Conservation (phyloP, 495 filamentous ascomycete genomes). For the Neurospora sp. region DNA sequence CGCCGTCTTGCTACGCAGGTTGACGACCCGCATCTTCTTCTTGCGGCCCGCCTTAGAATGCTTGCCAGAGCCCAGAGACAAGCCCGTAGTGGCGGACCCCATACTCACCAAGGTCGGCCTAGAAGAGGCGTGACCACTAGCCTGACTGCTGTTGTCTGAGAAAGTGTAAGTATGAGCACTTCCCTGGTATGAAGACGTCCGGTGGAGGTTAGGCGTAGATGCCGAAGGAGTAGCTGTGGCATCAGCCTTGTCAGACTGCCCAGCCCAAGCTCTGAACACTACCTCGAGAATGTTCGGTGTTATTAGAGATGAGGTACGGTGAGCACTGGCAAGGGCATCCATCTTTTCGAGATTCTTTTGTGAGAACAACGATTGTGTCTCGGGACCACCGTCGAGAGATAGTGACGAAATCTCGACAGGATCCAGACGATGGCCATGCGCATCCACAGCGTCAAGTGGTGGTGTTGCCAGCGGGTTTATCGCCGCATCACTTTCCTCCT, state of each 20-base stretch:
- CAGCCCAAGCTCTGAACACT: conserved; percentile 86
- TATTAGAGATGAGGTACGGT: conserved; percentile 77
- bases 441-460: conserved; percentile 67
- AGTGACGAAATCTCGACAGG: conserved; percentile 62
- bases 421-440: conserved; percentile 65
- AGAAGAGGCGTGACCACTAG: conserved; percentile 36
- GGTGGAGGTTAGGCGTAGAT: conserved; percentile 42
- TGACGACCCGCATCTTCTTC: conserved; percentile 90
- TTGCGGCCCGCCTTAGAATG: conserved; percentile 63
- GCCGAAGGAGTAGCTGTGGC: conserved; percentile 44
- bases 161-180: conserved; percentile 55
- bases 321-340: conserved; percentile 66
- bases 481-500: conserved; percentile 37
- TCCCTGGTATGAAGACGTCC: conserved; percentile 53
- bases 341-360: conserved; percentile 80
- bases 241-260: conserved; percentile 62
- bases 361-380: conserved; percentile 76
- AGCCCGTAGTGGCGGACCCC: conserved; percentile 45
- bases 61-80: conserved; percentile 53
- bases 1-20: conserved; percentile 55
- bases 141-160: conserved; percentile 42
- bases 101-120: conserved; percentile 37
- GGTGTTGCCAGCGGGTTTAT: conserved; percentile 75
- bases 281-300: conserved; percentile 75
- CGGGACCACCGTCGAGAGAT: conserved; percentile 63